Conservation (phyloP, 768 basidiomycete species). For the Termitomyces sp. region DNA sequence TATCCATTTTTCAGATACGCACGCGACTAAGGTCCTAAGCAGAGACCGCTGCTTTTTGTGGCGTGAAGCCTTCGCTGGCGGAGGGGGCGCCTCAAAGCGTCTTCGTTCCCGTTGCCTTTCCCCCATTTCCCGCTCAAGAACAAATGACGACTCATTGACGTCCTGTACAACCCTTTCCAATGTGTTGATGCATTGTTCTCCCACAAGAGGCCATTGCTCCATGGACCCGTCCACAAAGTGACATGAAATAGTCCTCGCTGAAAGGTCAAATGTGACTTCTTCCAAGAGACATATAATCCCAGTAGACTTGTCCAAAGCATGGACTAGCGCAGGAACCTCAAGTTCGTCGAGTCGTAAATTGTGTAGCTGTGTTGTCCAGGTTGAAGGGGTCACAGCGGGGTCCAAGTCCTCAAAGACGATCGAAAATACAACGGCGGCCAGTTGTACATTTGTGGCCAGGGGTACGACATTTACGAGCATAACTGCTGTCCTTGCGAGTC, state of each 20-base stretch:
- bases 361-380: conserved; percentile 53
- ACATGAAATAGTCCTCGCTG: conserved; percentile 39
- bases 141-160: conserved; percentile 43
- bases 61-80: conserved; percentile 31
- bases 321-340: conserved; percentile 44
- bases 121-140: conserved; percentile 31
- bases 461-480: conserved; percentile 17
- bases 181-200: conserved; percentile 32
- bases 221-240: conserved; percentile 51
- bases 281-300: conserved; percentile 50
- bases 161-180: conserved; percentile 48
- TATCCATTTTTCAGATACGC: conserved; percentile 26
- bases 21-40: conserved; percentile 66
- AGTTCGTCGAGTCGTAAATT: conserved; percentile 47
- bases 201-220: conserved; percentile 43
- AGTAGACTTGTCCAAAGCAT: conserved; percentile 56
- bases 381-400: conserved; percentile 37
- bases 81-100: conserved; percentile 19
- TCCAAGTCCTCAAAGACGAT: conserved; percentile 51
- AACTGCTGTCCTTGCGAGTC: not conserved
- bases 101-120: conserved; percentile 25
- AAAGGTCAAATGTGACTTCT: conserved; percentile 60
- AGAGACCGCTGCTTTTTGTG: conserved; percentile 71
- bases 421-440: conserved; percentile 55
- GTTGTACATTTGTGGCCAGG: conserved; percentile 17